These are phyloP conservation scores for Trebouxia sp. DNA, from an alignment of 139 green algal genomes.

Conservation along the genomic window DNA sequence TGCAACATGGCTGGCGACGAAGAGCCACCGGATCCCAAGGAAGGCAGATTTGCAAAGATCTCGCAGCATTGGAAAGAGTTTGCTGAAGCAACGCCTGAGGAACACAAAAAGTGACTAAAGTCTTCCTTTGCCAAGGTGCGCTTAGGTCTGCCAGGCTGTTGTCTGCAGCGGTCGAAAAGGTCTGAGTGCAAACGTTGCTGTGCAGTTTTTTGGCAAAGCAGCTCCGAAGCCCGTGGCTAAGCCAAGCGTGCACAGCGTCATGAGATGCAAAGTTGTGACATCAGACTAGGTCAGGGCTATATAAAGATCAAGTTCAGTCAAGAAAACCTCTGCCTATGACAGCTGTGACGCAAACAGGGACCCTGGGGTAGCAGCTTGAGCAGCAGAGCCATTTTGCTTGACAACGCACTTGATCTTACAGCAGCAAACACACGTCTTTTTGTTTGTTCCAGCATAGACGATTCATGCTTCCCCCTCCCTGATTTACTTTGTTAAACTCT, in stretches of 20 bases:
- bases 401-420: no score
- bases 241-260: constrained; percentile 26
- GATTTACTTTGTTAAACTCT: no score
- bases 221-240: not conserved
- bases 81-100: constrained; percentile 48
- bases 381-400: not conserved
- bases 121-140: constrained; percentile 46
- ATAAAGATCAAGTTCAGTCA: not conserved
- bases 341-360: constrained; percentile 13
- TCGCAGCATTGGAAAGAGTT: constrained; percentile 40
- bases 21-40: not conserved
- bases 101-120: constrained; percentile 69
- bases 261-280: constrained; percentile 7
- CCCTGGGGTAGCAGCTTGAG: not conserved
- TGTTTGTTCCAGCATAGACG: no score
- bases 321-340: not conserved
- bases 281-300: not conserved
- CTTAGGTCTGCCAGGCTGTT: not conserved
- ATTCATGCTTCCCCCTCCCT: no score
- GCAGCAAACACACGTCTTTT: no score
- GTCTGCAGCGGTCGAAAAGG: not conserved
- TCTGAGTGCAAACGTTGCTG: not conserved
- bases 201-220: constrained; percentile 17
- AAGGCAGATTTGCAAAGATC: not conserved
- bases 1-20: not conserved